Conservation (phyloP, 139 green algal species). For the Haematococcus lacustris region DNA sequence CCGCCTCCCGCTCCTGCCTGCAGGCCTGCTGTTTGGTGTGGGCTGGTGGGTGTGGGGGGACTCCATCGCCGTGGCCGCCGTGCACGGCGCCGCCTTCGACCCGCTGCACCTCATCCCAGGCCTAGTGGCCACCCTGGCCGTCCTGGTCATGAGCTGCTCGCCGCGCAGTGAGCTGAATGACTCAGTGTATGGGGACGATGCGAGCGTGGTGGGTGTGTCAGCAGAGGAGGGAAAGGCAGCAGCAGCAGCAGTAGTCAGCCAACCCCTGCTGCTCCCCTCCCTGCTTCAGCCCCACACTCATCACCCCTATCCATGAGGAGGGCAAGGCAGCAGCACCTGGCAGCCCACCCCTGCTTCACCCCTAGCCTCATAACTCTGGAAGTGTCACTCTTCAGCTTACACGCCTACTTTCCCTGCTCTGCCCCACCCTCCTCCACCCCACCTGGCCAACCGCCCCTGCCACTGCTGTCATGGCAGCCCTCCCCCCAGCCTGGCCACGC, state of each 20-base stretch:
- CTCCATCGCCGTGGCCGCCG: neutral
- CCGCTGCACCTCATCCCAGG: neutral
- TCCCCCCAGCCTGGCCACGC: too few relatives aligned
- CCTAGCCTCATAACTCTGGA: neutral
- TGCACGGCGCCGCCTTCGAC: neutral
- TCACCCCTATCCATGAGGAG: neutral
- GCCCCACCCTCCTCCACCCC: too few relatives aligned
- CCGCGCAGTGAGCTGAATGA: neutral
- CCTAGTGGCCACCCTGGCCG: neutral
- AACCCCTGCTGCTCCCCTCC: neutral
- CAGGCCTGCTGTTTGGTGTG: too few relatives aligned
- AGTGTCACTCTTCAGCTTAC: neutral
- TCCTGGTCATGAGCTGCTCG: slow-evolving; percentile 4
- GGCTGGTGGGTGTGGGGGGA: slow-evolving; percentile 5
- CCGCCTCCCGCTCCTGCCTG: too few relatives aligned
- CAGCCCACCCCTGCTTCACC: neutral
- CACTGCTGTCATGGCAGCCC: neutral
- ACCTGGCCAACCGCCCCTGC: too few relatives aligned
- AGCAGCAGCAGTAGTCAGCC: neutral
- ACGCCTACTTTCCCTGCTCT: too few relatives aligned
- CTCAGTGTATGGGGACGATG: slow-evolving; percentile 5
- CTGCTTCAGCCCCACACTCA: neutral
- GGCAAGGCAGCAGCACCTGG: neutral
- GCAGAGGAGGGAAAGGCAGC: neutral
- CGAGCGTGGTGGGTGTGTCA: neutral